Evolutionary conservation across 179 eudicot genomes (phyloP).

Genomic region (Amaranthus tricolor): DNA sequence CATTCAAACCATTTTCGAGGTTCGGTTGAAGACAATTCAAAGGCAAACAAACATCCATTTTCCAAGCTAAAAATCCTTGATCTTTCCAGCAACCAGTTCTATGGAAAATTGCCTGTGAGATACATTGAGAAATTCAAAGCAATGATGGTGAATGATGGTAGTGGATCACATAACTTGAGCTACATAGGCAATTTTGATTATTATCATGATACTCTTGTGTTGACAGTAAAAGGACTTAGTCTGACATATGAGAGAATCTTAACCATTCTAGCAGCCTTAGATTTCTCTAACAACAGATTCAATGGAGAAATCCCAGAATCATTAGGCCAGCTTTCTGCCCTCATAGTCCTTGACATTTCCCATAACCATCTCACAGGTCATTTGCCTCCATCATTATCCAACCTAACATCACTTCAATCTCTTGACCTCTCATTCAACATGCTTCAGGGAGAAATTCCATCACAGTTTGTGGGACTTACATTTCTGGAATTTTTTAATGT

Average conservation of each 20-base stretch:
- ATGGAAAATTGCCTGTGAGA: constrained; percentile 19
- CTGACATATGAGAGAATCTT: neutral
- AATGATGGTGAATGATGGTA: constrained; percentile 16
- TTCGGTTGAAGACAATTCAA: neutral
- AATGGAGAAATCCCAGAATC: constrained; percentile 21
- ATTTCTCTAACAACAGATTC: constrained; percentile 22
- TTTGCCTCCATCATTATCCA: constrained; percentile 19
- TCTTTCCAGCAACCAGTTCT: constrained; percentile 25
- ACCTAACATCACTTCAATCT: constrained; percentile 10
- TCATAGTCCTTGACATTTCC: constrained; percentile 14
- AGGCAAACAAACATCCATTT: neutral
- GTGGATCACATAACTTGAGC: neutral
- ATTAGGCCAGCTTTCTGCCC: constrained; percentile 17
- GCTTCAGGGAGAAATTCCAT: constrained; percentile 25
- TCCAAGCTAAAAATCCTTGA: constrained; percentile 26
- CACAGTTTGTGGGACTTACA: constrained; percentile 9
- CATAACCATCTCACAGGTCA: constrained; percentile 22
- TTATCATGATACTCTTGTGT: neutral
- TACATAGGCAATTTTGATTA: neutral
- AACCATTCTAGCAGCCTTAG: constrained; percentile 5
- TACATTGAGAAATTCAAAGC: constrained; percentile 14
- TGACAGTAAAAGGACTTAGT: neutral
- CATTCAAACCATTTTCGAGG: constrained; percentile 24
- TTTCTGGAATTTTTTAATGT: constrained; percentile 24
- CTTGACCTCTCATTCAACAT: constrained; percentile 28